phyloP scores from a whole-genome alignment of 495 filamentous ascomycete species.

The Tuber calosporum region DNA sequence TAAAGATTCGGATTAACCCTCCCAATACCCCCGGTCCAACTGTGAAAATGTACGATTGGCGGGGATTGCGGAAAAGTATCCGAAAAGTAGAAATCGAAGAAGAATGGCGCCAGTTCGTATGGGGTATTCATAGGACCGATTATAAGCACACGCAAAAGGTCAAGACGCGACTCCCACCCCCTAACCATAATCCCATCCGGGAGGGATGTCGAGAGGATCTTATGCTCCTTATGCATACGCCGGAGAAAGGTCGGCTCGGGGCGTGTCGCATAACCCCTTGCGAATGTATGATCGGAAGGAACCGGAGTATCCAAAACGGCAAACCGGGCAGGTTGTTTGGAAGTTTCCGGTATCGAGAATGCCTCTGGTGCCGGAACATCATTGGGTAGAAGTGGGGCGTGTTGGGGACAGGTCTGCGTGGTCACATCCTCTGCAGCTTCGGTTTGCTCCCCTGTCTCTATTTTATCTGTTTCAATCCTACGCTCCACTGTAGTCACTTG shows the following conservation, averaged over 20 bases:
- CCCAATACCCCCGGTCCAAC: constrained; percentile 50
- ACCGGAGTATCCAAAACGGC: constrained; percentile 46
- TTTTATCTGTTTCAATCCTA: constrained; percentile 24
- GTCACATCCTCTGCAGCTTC: background rate
- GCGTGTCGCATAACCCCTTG: constrained; percentile 20
- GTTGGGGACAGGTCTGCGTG: constrained; percentile 5
- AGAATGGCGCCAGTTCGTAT: constrained; percentile 56
- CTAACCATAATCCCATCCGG: constrained; percentile 54
- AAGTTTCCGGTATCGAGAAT: constrained; percentile 33
- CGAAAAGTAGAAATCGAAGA: constrained; percentile 53
- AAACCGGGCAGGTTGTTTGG: constrained; percentile 44
- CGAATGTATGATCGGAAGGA: constrained; percentile 50
- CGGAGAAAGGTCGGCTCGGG: constrained; percentile 42
- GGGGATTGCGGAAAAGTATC: constrained; percentile 48
- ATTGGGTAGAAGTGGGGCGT: constrained; percentile 17
- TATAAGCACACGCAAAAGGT: constrained; percentile 54
- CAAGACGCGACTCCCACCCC: constrained; percentile 54
- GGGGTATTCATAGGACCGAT: constrained; percentile 55
- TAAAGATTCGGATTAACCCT: constrained; percentile 59
- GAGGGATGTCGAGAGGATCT: constrained; percentile 52
- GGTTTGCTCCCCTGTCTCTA: background rate
- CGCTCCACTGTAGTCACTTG: constrained; percentile 5
- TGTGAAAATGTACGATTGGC: constrained; percentile 53
- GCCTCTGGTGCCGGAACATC: constrained; percentile 32
- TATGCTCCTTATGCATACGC: constrained; percentile 52